Percentiles rank a stretch among this genome's conserved stretches.
These are phyloP conservation scores for Rhizopogon vesiculosus DNA, from an alignment of 768 basidiomycete genomes.

Conservation along the genomic window DNA sequence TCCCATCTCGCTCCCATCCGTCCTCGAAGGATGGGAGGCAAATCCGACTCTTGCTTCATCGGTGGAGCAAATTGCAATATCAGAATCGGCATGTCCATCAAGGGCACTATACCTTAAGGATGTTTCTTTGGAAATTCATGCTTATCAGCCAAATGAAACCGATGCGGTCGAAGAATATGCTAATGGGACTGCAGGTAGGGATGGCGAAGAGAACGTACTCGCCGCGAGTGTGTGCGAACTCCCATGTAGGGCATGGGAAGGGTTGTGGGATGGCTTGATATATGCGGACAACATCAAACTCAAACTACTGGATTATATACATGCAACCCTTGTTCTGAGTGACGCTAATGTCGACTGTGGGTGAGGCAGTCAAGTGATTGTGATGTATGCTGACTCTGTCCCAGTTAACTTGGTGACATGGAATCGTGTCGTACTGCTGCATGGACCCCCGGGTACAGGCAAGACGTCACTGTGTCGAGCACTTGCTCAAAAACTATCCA, in stretches of 20 bases:
- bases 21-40: constrained; percentile 75
- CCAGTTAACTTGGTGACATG: constrained; percentile 88
- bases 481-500: constrained; percentile 91
- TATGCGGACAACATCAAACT: constrained; percentile 82
- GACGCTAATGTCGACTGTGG: constrained; percentile 82
- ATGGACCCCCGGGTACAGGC: constrained; percentile 97
- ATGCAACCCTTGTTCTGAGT: constrained; percentile 89
- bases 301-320: constrained; percentile 88
- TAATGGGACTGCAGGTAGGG: constrained; percentile 48
- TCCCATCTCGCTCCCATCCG: constrained; percentile 65
- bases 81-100: constrained; percentile 63
- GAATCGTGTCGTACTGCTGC: constrained; percentile 92
- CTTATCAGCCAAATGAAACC: constrained; percentile 75
- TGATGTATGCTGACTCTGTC: constrained; percentile 5
- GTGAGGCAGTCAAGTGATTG: constrained; percentile 21
- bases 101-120: constrained; percentile 52
- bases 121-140: constrained; percentile 71
- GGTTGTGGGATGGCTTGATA: constrained; percentile 90
- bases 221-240: constrained; percentile 89
- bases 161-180: constrained; percentile 74
- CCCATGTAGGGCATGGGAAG: constrained; percentile 80
- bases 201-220: constrained; percentile 65
- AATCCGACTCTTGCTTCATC: constrained; percentile 64
- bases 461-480: constrained; percentile 95
- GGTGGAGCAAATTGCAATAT: constrained; percentile 71